Base-by-base conservation (phyloP, 2,329 filamentous ascomycete species). In the Arthroderma sp. region DNA sequence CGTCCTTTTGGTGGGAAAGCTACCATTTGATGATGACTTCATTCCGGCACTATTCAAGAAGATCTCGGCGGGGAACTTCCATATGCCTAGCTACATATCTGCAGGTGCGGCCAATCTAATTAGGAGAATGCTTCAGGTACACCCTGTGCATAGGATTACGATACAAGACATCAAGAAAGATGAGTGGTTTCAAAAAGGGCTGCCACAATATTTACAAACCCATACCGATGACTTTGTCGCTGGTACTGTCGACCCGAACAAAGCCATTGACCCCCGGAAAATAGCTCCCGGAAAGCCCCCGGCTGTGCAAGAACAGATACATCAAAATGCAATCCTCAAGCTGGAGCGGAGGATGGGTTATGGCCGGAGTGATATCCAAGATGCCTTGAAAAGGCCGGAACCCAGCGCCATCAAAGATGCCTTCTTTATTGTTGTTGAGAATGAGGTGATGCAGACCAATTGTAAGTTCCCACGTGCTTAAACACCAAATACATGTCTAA, bases 331-430 rank as follows among this genome's bases (percentile, higher is more conserved):
- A 3, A 89, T 94, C 4, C 83, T 88, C 48, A 96, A 96, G 70
- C 82, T 98, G 43, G 91, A 89, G 57, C 91, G 89, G 67, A 95
- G 87, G 1, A 96, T 98, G 88, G 91, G 91, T 48, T 98, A 98
- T 61, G 87, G 83, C 32, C 89, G 85, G 61, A 83, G 83, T 49
- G 91, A 98, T 68, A 89, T 98, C 43, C 84, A 95, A 60, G 91
- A 96, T 63, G 89, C 91, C 22, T 70, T 98, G 50, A 82, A 83
- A 57, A 87, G 86, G 46, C 80, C 91, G 43, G 91, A 98, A 61
- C 91, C 91, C 8, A 96, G 88, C 47, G 88, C 91, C 7, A 95
- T 98, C 71, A 98, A 98, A 67, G 91, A 98, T 65, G 91, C 91
- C 1, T 98, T 96, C 67, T 81, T 95, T 66, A 98, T 98, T 61